These are phyloP conservation scores for Sphaerulina musiva DNA, from an alignment of 2,329 filamentous ascomycete species.

Conservation along the genomic window DNA sequence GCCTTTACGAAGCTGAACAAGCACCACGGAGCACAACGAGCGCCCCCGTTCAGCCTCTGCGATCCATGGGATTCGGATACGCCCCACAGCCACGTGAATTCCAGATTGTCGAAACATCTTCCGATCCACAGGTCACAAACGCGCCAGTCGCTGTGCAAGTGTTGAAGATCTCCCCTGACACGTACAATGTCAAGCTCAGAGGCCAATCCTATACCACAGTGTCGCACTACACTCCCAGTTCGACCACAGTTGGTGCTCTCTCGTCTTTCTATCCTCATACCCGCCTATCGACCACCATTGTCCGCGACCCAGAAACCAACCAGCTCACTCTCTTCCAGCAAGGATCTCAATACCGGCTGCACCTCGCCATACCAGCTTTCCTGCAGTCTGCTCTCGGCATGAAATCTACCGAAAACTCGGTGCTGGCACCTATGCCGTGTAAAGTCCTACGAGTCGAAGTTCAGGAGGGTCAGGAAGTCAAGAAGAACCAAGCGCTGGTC, in stretches of 20 bases:
- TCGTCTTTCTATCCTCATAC: conserved; percentile 76
- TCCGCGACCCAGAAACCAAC: conserved; percentile 56
- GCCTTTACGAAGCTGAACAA: conserved; percentile 48
- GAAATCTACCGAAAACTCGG: conserved; percentile 73
- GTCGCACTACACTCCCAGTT: conserved; percentile 41
- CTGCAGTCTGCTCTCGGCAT: conserved; percentile 79
- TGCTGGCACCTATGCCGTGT: conserved; percentile 93
- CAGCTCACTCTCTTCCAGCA: conserved; percentile 64
- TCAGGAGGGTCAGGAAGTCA: conserved; percentile 69
- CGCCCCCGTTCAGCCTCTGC: conserved; percentile 25
- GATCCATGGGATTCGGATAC: conserved; percentile 53
- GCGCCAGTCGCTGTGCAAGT: conserved; percentile 39
- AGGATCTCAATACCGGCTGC: conserved; percentile 52
- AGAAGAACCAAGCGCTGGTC: conserved; percentile 79
- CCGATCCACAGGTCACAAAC: conserved; percentile 39
- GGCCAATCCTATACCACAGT: conserved; percentile 31
- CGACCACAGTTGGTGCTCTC: conserved; percentile 42
- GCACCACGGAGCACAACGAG: conserved; percentile 35
- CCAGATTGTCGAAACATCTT: conserved; percentile 45
- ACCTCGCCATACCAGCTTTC: conserved; percentile 62
- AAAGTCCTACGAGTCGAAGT: conserved; percentile 91
- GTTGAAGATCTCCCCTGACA: conserved; percentile 45
- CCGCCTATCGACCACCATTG: conserved; percentile 70
- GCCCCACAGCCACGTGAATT: conserved; percentile 55
- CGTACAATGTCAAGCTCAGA: conserved; percentile 47